These are phyloP conservation scores for Ascochyta lentis DNA, from an alignment of 2,329 filamentous ascomycete genomes.

Conservation along the genomic window DNA sequence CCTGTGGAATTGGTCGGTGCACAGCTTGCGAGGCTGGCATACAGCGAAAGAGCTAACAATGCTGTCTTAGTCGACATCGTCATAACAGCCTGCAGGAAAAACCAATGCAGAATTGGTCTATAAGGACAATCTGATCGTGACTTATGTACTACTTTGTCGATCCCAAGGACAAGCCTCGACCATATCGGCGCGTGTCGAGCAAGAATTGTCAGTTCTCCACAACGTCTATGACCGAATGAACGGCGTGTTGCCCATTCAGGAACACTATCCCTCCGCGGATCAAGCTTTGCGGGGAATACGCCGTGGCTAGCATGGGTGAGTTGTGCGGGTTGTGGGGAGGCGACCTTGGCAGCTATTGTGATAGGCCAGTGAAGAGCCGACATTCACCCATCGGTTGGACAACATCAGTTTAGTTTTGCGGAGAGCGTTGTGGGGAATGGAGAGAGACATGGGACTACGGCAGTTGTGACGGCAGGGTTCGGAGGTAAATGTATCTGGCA, in stretches of 20 bases:
- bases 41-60: constrained; percentile 21
- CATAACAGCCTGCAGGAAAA: constrained; percentile 47
- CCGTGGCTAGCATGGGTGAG: constrained; percentile 4
- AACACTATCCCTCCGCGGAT: not conserved
- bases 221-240: constrained; percentile 1
- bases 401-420: constrained; percentile 1
- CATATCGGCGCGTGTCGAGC: not conserved
- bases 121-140: not conserved
- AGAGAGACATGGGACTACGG: constrained; percentile 7
- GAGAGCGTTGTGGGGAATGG: constrained; percentile 6
- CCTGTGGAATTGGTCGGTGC: constrained; percentile 14
- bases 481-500: not conserved
- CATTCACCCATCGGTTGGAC: constrained; percentile 10
- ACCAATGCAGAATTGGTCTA: not conserved
- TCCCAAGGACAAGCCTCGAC: not conserved
- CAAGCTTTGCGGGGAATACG: constrained; percentile 12
- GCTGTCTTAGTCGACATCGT: constrained; percentile 25
- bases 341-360: not conserved
- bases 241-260: constrained; percentile 5
- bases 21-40: constrained; percentile 19
- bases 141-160: constrained; percentile 8
- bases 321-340: constrained; percentile 1
- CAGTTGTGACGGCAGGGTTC: constrained; percentile 9
- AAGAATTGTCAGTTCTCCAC: constrained; percentile 9
- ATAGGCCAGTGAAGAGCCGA: constrained; percentile 9